Conservation (phyloP, 345 rosid species). For the Nephelium lappaceum region DNA sequence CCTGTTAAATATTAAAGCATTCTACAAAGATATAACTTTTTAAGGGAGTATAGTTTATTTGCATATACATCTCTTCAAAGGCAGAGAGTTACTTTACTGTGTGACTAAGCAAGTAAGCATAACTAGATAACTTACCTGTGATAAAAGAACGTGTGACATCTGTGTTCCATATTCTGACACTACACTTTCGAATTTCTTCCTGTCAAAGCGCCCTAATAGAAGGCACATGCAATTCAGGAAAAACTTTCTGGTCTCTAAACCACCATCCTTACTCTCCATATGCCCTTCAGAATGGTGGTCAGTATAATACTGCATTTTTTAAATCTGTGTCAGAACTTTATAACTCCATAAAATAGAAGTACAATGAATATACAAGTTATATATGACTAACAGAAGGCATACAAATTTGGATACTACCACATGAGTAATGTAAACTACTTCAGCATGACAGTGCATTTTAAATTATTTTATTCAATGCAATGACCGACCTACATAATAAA, state of each 20-base stretch:
- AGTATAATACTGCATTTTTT: conserved; percentile 59
- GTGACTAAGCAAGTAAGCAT: conserved; percentile 15
- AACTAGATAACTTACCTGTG: conserved; percentile 53
- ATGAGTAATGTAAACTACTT: background rate
- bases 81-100: conserved; percentile 2
- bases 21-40: background rate
- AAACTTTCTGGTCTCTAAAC: conserved; percentile 73
- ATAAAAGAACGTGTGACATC: conserved; percentile 63
- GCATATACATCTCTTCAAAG: conserved; percentile 1
- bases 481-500: background rate
- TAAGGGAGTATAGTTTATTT: conserved; percentile 2
- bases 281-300: conserved; percentile 50
- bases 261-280: conserved; percentile 45
- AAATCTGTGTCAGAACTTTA: conserved; percentile 33
- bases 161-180: conserved; percentile 64
- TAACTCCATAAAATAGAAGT: conserved; percentile 24
- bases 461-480: background rate
- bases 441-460: background rate
- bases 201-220: conserved; percentile 77
- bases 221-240: conserved; percentile 89
- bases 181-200: conserved; percentile 60
- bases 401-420: background rate
- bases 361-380: conserved; percentile 16
- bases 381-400: background rate
- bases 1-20: background rate